Percentiles rank a stretch among this genome's conserved stretches.
Evolutionary conservation across 768 basidiomycete genomes (phyloP).

Genomic region (Pleurotus eryngii): DNA sequence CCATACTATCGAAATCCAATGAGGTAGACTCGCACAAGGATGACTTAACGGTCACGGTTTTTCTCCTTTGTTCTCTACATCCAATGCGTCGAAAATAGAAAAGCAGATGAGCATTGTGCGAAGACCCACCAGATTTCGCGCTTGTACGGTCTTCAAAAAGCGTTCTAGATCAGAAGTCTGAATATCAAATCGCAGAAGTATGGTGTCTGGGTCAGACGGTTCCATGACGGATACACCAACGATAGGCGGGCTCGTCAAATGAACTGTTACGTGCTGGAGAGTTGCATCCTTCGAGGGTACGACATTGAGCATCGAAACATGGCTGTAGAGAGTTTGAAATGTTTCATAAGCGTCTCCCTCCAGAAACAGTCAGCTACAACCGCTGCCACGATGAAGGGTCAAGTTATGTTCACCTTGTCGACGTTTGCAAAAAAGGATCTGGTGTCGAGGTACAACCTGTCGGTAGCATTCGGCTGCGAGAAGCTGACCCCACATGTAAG

Average conservation of each 20-base stretch:
- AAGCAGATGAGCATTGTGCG: too few species aligned
- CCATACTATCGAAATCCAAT: conserved; percentile 6
- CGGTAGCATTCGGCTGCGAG: conserved; percentile 28
- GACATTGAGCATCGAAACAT: conserved; percentile 22
- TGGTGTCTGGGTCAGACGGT: conserved; percentile 12
- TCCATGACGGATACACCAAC: conserved; percentile 20
- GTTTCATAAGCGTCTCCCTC: conserved; percentile 52
- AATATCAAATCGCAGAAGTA: conserved; percentile 37
- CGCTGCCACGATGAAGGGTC: conserved; percentile 5
- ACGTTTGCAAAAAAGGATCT: conserved; percentile 51
- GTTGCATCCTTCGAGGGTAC: conserved; percentile 11
- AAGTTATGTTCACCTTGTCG: conserved; percentile 26
- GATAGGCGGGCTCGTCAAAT: conserved; percentile 12
- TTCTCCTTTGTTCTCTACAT: neutral
- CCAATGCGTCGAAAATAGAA: too few species aligned
- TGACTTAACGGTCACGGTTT: neutral
- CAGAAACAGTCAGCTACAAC: neutral
- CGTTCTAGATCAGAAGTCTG: conserved; percentile 25
- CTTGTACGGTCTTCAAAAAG: conserved; percentile 39
- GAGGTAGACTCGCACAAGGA: conserved; percentile 4
- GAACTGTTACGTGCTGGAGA: conserved; percentile 2
- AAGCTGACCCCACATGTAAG: conserved; percentile 24
- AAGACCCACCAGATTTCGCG: conserved; percentile 44
- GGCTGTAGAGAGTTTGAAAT: conserved; percentile 40
- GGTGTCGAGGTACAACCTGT: conserved; percentile 51